A percentile compares a stretch with the other conserved stretches of the same genome.
phyloP scores from a whole-genome alignment of 768 basidiomycete species.

The Podaxis pistillaris region DNA sequence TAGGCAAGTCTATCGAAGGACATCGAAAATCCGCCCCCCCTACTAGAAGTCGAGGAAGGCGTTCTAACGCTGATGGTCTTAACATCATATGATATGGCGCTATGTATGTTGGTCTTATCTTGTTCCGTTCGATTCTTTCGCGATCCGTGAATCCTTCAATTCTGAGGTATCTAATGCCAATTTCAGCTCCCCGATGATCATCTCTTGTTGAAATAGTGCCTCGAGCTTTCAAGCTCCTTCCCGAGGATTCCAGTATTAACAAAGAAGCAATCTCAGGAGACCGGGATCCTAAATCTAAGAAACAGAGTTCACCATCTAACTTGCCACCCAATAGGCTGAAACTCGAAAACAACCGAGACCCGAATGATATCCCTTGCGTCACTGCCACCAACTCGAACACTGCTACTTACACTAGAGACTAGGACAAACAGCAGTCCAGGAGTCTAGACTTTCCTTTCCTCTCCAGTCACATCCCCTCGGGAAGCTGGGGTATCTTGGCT shows the following conservation, averaged over 20 bases:
- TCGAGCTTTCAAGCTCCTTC: not conserved
- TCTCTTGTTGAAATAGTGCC: not conserved
- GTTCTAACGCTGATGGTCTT: not conserved
- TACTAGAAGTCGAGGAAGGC: not conserved
- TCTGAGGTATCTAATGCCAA: not conserved
- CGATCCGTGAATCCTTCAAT: not conserved
- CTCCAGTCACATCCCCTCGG: not conserved
- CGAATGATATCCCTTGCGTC: not conserved
- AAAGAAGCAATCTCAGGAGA: not conserved
- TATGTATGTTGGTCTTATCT: constrained; percentile 1
- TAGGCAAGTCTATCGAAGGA: not conserved
- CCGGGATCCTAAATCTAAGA: not conserved
- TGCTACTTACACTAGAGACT: not conserved
- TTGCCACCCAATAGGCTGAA: not conserved
- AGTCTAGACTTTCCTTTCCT: not conserved
- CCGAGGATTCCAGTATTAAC: not conserved
- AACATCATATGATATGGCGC: not conserved
- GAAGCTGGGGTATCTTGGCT: not conserved
- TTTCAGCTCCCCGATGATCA: not conserved
- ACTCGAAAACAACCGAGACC: not conserved
- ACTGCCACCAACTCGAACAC: not conserved
- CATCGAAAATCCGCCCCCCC: not conserved
- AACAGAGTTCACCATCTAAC: not conserved
- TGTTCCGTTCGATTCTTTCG: constrained; percentile 6
- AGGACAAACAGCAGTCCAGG: not conserved